Evolutionary conservation across 2,329 filamentous ascomycete genomes (phyloP), one percentile per base, ranked within the genome.

Genomic region (Botrytis deweyae): DNA sequence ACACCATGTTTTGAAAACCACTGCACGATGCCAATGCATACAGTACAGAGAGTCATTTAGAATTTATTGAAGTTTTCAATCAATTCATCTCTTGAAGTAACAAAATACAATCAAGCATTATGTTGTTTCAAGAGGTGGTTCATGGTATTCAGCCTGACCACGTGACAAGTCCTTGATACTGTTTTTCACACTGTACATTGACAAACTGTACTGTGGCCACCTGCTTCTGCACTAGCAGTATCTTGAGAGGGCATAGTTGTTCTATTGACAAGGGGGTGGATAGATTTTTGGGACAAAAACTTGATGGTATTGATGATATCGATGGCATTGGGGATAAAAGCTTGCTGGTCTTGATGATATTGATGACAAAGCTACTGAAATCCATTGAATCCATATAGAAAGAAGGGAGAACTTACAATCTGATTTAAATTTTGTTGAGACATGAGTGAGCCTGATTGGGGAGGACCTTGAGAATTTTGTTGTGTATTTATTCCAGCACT

Each of bases 401-500:
- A 67, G n/a, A n/a, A n/a, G 38, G 72, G 58, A 55, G 29, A n/a
- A 61, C 95, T 88, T 88, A 98, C 95, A 83, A 98, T 98, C 79
- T 97, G 94, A 80, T 98, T 98, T 1, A 98, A 83, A 81, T 98
- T 97, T 80, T 97, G 93, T 76, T 95, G 94, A 3, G 92, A 94
- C 84, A 94, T 91, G 81, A 74, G 86, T 82, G 78, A 83, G 75
- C 74, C 82, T 80, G 76, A 85, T 82, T 74, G 87, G 83, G 74
- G 86, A 83, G 74, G 85, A 83, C 84, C 77, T 76, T 84, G 82
- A 73, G 83, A 82, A 72, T 84, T 84, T 75, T 84, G 82, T 81
- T 87, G 85, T 78, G 84, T 84, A 44, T 81, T 78, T 79, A 85
- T 83, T 75, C 81, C 81, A 77, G 81, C 78, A 76, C 78, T 84